Evolutionary conservation across 805 yeast species (phyloP).

Genomic region (Pichia pseudocactophila): DNA sequence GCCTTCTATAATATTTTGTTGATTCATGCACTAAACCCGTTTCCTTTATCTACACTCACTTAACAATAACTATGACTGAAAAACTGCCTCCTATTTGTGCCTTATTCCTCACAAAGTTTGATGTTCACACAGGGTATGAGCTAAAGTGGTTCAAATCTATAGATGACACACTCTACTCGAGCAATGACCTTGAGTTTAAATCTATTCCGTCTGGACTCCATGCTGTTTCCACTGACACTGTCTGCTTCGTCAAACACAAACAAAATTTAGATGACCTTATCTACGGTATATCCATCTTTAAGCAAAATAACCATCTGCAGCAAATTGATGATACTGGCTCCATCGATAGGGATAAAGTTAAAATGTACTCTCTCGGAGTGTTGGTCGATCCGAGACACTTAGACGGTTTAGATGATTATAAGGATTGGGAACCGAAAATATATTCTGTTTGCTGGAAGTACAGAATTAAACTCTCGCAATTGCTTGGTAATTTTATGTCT

Average conservation of each 20-base stretch:
- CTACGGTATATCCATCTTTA: conserved; percentile 46
- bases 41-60: no score
- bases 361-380: conserved; percentile 59
- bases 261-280: conserved; percentile 18
- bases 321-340: conserved; percentile 12
- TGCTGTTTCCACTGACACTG: conserved; percentile 39
- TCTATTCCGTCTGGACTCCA: conserved; percentile 67
- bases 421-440: conserved; percentile 33
- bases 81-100: conserved; percentile 30
- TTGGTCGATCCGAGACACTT: conserved; percentile 37
- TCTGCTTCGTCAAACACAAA: conserved; percentile 37
- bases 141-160: conserved; percentile 34
- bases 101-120: conserved; percentile 43
- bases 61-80: not conserved
- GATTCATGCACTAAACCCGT: no score
- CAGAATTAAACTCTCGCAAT: conserved; percentile 26
- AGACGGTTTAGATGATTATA: conserved; percentile 5
- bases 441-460: conserved; percentile 39
- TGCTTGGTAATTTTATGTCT: conserved; percentile 24
- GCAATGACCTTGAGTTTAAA: conserved; percentile 48
- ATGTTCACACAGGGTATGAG: conserved; percentile 42
- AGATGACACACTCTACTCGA: conserved; percentile 19
- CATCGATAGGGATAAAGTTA: conserved; percentile 35
- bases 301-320: conserved; percentile 29
- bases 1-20: no score